Base-by-base conservation (phyloP, 23 red algal genomes). In the Gracilaria domingensis region DNA sequence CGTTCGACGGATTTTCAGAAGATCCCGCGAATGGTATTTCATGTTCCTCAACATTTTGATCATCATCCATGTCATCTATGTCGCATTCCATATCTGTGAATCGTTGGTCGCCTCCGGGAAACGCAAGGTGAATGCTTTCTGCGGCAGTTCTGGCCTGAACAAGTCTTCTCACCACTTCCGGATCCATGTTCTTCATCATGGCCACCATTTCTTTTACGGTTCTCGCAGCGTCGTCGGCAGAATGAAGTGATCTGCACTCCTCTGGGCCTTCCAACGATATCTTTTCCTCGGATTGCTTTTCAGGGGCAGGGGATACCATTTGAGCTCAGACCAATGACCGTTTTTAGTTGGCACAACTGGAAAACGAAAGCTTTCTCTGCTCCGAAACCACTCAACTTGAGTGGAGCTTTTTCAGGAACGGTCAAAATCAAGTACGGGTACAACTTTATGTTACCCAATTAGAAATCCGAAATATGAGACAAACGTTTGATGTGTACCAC, bases 61-160 rank as follows among this genome's bases (percentile, higher is more conserved):
- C 84, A 26, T 71, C 26, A 23, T 62, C 85, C 11, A 57, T 50
- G 17, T 89, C 85, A 61, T 89, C 85, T 14, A 23, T 51, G 25
- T 86, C 82, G 39, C 38, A 71, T 33, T 89, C 85, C 36, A 66
- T 14, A 21, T 58, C 44, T 42, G 34, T 50, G 44, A 89, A 89
- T 55, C 85, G 20, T 65, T 71, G 67, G 71, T 89, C 85, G 5
- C 85, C 85, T 4, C 54, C 85, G 12, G 85, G 85, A 80, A 89
- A 89, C 9, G 85, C 85, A 12, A 74, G 42, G 11, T 89, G 71
- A 30, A 89, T 71, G 36, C 74, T 66, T 35, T 66, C 74, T 12
- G 85, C 85, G 24, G 85, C 85, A 6, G 74, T 70, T 25, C 85
- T 67, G 1, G 85, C 85, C 51, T 89, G 71, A 47, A 89, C 85